Evolutionary conservation across 441 rosid species (phyloP), one percentile per base, ranked within the genome.

Genomic region (Mallotus japonicus): DNA sequence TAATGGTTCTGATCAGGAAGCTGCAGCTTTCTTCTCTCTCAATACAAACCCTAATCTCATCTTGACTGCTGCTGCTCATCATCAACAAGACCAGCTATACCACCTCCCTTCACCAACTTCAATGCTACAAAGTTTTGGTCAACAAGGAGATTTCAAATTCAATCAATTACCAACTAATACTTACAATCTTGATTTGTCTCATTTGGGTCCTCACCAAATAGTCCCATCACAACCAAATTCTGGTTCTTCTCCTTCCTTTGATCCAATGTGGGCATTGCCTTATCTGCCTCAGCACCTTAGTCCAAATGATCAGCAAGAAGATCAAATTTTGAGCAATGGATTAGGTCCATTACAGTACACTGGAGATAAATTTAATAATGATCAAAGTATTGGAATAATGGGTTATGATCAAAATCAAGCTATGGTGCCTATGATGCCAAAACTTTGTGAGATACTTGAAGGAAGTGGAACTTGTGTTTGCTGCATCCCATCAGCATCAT

Each of bases 11-110:
- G 80, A 81, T 64, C 68, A 44, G 22, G 85, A 77, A 74, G 67
- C 76, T 80, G 69, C 40, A 37, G 40, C 75, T 78, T 77, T 88
- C 82, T 83, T 85, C 73, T 69, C 93, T 67, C 67, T 79, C 51
- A 80, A 65, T 77, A 77, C 76, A 85, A 92, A 86, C 95, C 93
- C 95, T 89, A 90, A 75, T 75, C 65, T 86, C 70, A 73, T 83
- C 73, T 66, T 82, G 19, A 62, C 16, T 54, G 46, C 69, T 58
- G 60, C 42, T 65, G 32, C 37, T 49, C 67, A 65, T 37, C 73
- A 70, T 70, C 84, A 76, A 73, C 85, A 76, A 28, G 79, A 83
- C 37, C 87, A 79, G 32, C 77, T 84, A 65, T 80, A 80, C 75
- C 76, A 80, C 73, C 76, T 77, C 69, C 74, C 77, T 22, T 72